Base-by-base conservation (phyloP, 129 eudicot species). In the Calendula officinalis region DNA sequence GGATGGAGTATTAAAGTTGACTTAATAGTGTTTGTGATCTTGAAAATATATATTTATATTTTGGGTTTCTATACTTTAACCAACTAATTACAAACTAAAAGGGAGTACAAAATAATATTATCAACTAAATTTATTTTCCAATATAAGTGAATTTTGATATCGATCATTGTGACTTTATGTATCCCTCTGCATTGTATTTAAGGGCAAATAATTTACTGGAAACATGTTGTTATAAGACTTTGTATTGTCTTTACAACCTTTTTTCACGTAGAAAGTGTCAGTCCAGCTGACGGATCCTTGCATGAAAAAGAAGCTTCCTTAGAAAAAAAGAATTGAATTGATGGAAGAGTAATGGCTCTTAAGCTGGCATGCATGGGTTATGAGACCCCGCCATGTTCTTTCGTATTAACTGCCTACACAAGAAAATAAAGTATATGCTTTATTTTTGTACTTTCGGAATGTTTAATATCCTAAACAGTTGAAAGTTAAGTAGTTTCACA, bases 361-460 rank as follows among this genome's bases (percentile, higher is more conserved):
- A 64, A 72, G 71, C 77, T 72, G 71, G 64, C 64, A 72, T 64
- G 40, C 71, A 72, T 55, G 71, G 77, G 65, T 35, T 64, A 12
- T 63, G 17, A 64, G 71, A 72, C 71, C 71, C 71, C 59, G 8
- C 71, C 77, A 72, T 45, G 77, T 64, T 64, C 66, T 37, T 72
- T 72, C 42, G 38, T 56, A 56, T 55, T 64, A 15, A 73, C 4
- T 36, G 45, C n/a, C 50, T 59, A 46, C 61, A 70, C 68, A 60
- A 38, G 66, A 69, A 69, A 59, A 47, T 5, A 8, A 35, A 55
- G 10, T 10, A 12, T 67, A 44, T 11, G 11, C 8, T 62, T 30
- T 44, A 32, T 13, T 30, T 43, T 62, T 62, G 5, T 62, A 43
- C 66, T 8, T 44, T 12, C 6, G 11, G 27, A 12, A 11, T 39